Conservation (phyloP, 2,329 filamentous ascomycete species). For the Claviceps capensis region DNA sequence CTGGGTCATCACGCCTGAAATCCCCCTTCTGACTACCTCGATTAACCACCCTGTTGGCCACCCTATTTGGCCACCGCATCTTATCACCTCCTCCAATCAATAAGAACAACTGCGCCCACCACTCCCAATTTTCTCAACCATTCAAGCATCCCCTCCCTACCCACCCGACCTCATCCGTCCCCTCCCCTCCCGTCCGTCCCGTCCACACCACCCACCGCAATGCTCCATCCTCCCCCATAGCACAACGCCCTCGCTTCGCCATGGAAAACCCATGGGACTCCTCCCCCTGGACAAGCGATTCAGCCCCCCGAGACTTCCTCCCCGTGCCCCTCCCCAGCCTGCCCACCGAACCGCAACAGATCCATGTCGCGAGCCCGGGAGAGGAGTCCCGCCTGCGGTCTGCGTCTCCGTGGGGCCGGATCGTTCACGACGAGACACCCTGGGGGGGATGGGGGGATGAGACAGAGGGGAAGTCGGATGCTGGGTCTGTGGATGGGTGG, state of each 20-base stretch:
- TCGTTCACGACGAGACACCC: conserved; percentile 14
- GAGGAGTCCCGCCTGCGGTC: conserved; percentile 6
- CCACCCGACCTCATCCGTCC: neutral
- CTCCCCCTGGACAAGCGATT: conserved; percentile 37
- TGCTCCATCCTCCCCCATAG: neutral
- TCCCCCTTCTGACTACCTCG: no score
- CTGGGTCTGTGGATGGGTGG: conserved; percentile 18
- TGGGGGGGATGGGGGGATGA: conserved; percentile 26
- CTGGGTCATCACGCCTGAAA: no score
- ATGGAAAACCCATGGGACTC: conserved; percentile 53
- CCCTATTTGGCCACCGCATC: no score
- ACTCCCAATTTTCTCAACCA: neutral
- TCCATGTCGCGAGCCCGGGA: conserved; percentile 16
- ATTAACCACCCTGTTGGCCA: no score
- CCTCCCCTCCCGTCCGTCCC: neutral
- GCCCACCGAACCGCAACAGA: conserved; percentile 18
- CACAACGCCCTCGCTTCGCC: conserved; percentile 9
- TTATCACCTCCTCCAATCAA: no score
- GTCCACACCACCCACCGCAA: neutral
- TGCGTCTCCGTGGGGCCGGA: conserved; percentile 15
- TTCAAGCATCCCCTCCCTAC: neutral
- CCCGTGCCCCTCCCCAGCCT: conserved; percentile 15
- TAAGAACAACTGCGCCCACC: no score
- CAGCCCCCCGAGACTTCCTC: conserved; percentile 9
- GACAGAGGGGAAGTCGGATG: conserved; percentile 9